Conservation (phyloP, 192 early-diverging fungal genomes). For the Podila epicladia region DNA sequence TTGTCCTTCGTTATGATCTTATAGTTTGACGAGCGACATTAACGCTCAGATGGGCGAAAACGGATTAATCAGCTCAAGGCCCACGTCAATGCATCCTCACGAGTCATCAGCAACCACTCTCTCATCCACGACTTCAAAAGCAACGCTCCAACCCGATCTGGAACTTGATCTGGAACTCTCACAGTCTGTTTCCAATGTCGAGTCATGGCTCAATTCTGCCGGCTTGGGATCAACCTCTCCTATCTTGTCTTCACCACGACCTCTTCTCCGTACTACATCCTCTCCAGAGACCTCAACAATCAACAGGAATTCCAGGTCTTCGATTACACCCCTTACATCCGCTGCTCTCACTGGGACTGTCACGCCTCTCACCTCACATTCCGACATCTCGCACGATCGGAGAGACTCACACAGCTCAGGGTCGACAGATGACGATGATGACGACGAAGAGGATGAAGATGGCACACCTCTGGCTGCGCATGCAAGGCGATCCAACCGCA, state of each 20-base stretch:
- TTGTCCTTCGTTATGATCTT: neutral
- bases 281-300: neutral
- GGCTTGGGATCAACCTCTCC: neutral
- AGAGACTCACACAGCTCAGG: slow-evolving; percentile 25
- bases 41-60: slow-evolving; percentile 4
- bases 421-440: slow-evolving; percentile 22
- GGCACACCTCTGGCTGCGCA: neutral
- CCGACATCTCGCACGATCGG: slow-evolving; percentile 1
- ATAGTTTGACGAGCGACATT: neutral
- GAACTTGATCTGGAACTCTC: slow-evolving; percentile 17
- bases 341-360: neutral
- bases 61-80: slow-evolving; percentile 1
- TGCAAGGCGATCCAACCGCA: neutral
- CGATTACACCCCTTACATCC: neutral
- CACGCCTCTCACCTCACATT: neutral
- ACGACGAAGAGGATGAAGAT: slow-evolving; percentile 3
- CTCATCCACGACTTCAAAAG: neutral
- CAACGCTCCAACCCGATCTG: neutral
- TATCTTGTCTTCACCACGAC: neutral
- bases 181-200: slow-evolving; percentile 14
- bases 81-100: neutral
- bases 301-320: neutral
- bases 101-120: neutral
- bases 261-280: neutral
- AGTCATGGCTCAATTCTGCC: slow-evolving; percentile 25